Percentiles rank a stretch among this genome's conserved stretches.
These are phyloP conservation scores for Geosmithia morbida DNA, from an alignment of 2,329 filamentous ascomycete species.

Conservation along the genomic window DNA sequence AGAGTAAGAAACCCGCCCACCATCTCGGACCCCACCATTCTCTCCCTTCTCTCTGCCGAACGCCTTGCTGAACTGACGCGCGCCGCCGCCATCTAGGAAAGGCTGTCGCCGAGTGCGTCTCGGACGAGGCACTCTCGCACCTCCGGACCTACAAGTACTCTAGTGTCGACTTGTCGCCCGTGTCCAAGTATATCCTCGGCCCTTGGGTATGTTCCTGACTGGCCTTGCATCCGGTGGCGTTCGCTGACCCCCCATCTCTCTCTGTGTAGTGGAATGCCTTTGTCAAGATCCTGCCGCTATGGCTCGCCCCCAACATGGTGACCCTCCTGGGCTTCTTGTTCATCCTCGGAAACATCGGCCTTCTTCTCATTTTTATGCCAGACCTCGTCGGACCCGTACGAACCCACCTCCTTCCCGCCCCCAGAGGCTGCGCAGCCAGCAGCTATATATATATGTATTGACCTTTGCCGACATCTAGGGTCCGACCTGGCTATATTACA, in stretches of 20 bases:
- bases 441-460: too few species aligned
- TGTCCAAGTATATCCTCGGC: constrained; percentile 85
- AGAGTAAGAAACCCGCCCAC: too few species aligned
- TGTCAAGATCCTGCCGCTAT: constrained; percentile 82
- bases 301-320: constrained; percentile 96
- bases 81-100: constrained; percentile 13
- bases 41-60: not conserved
- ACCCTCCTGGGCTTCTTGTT: constrained; percentile 91
- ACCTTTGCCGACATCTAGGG: constrained; percentile 5
- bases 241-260: not conserved
- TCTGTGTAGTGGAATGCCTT: constrained; percentile 83
- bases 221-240: too few species aligned
- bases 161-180: constrained; percentile 85
- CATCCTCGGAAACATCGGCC: constrained; percentile 69
- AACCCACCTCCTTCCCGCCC: too few species aligned
- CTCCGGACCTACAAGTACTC: constrained; percentile 97
- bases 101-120: constrained; percentile 59
- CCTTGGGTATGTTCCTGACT: constrained; percentile 74
- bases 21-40: too few species aligned
- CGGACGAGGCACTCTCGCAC: constrained; percentile 80
- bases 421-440: too few species aligned
- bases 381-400: constrained; percentile 80
- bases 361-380: constrained; percentile 68
- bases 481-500: constrained; percentile 74
- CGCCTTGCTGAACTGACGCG: not conserved